Percentiles rank a stretch among this genome's conserved stretches.
These are phyloP conservation scores for Rhizopus microsporus DNA, from an alignment of 371 early-diverging fungal species.

Conservation along the genomic window DNA sequence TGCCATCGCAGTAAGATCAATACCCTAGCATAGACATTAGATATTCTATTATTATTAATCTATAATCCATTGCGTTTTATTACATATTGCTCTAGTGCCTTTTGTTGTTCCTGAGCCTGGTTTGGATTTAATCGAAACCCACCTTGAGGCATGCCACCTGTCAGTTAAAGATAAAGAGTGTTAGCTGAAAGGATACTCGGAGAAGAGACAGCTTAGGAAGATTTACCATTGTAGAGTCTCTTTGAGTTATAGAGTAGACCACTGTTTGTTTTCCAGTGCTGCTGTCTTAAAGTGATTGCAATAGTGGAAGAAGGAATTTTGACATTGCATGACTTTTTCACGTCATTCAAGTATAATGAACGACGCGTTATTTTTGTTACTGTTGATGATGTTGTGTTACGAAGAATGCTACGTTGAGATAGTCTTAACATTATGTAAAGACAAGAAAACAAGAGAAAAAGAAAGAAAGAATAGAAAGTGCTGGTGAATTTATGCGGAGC, in stretches of 20 bases:
- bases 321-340: neutral
- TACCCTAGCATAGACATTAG: slow-evolving; percentile 26
- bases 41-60: neutral
- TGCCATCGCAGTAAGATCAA: slow-evolving; percentile 81
- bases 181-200: too few relatives aligned
- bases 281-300: neutral
- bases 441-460: neutral
- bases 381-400: neutral
- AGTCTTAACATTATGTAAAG: neutral
- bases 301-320: neutral
- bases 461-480: neutral
- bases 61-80: neutral
- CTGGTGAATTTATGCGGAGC: neutral
- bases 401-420: neutral
- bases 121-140: slow-evolving; percentile 45
- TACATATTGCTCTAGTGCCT: slow-evolving; percentile 47
- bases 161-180: neutral
- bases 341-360: neutral
- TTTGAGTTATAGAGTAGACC: neutral
- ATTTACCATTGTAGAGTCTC: slow-evolving; percentile 12
- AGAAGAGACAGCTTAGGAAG: neutral
- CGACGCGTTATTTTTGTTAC: neutral
- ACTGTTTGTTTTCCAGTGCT: neutral
- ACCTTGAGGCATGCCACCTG: slow-evolving; percentile 26
- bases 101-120: slow-evolving; percentile 41